Base-by-base conservation (phyloP, 2,329 filamentous ascomycete genomes). In the Cyphellophora europaea region DNA sequence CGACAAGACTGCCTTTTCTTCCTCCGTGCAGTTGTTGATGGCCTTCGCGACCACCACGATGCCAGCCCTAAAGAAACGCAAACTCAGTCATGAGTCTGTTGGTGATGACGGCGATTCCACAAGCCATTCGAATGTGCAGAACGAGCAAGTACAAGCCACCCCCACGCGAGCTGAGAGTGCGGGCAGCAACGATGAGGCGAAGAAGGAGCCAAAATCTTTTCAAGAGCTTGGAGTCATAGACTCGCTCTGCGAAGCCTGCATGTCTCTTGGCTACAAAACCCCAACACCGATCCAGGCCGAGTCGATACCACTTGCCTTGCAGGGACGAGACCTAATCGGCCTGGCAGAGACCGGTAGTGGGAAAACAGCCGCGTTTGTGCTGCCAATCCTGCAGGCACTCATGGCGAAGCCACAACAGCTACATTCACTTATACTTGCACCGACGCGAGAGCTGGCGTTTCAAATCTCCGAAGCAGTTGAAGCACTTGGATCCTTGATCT, bases 341-440 rank as follows among this genome's bases (percentile, higher is more conserved):
- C 71, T 96, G 33, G 91, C 91, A 19, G 89, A 98, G 62, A 98
- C 91, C 0, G 91, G 91, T 49, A 87, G 79, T 53, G 91, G 91
- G 61, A 98, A 96, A 66, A 96, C 91, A 0, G 89, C 87, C 5
- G 88, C 91, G 0, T 98, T 96, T 56, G 87, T 86, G 0, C 67
- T 98, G 3, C 91, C 91, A 1, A 93, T 98, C 25, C 72, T 98
- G 2, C 88, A 95, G 61, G 78, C 82, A 3, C 74, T 98, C 2
- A 82, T 96, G 62, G 82, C 91, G 37, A 85, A 87, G 50, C 88
- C 88, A 0, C 82, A 87, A 49, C 70, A 85, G 2, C 67, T 93
- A 30, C 95, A 91, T 53, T 83, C 81, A n/a, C 77, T 96, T 31
- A 77, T 96, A 14, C 71, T 98, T 13, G 88, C 91, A 1, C 91